Evolutionary conservation across 495 filamentous ascomycete genomes (phyloP), one percentile per base, ranked within the genome.

Genomic region (Jackrogersella minutella): DNA sequence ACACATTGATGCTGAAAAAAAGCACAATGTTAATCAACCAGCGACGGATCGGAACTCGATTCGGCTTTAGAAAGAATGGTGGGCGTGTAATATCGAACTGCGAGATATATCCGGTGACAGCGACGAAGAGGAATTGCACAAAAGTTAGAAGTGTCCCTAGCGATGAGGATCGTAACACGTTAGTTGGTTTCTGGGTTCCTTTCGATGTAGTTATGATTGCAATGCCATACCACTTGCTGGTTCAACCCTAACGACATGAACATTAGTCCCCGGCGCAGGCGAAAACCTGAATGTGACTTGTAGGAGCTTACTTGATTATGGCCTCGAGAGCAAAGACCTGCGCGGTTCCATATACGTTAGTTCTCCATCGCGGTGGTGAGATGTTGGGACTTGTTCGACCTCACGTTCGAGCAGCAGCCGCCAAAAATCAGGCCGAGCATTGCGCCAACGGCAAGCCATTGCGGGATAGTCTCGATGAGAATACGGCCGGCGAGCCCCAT

Each of bases 361-460:
- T 60, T 43, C 36, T 52, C 31, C 41, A 24, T 63, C 30, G 50
- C 33, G 24, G 33, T 11, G 5, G 34, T 30, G 31, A 5, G 46
- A 11, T 39, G 40, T 46, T 36, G 49, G 52, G 36, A 17, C 28
- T 81, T 85, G 57, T 55, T 58, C 46, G 13, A 53, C 58, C 72
- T 77, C 76, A 99, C 95, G 82, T 98, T 99, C 28, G 93, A 93
- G 82, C 95, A 99, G 74, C 95, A 99, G 33, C 95, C 95, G 36
- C 96, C 95, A 74, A 99, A 97, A 46, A 99, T 99, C 57, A 97
- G 81, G 19, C 82, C 86, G n/a, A 92, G 80, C 82, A 96, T 95
- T 64, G 88, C 82, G 26, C 84, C 78, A 40, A 89, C 81, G 57
- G 84, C 85, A 6, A 91, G 78, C 88, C 88, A 89, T 69, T 84